Evolutionary conservation across 202 grass and related monocot species (phyloP), one percentile per base, ranked within the genome.

Genomic region (Carex sylvatica): DNA sequence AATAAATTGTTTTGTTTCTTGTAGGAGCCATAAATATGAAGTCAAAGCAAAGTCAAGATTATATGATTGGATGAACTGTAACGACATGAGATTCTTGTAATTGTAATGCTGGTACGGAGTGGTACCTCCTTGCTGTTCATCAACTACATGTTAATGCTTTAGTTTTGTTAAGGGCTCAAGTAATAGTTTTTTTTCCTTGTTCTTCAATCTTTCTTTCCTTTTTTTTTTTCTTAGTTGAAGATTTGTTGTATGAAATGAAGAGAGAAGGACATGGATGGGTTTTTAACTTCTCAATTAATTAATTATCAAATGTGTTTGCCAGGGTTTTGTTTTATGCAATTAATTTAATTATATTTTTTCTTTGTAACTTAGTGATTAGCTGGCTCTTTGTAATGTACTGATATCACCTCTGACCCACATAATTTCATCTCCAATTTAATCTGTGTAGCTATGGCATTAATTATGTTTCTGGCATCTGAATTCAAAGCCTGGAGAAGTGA

Each of bases 241-340:
- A 70, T 73, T 62, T 49, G 36, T 23, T 71, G 84, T 55, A 71
- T 78, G 28, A 54, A 78, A 36, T 60, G 26, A 78, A 77, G 74
- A 77, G 70, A 22, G 26, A 55, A 35, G 74, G 18, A 31, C 51
- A 78, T 35, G 74, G 74, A 78, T 78, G 28, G 30, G 53, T 78
- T 60, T 78, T 78, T 38, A 78, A 78, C 53, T 40, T 59, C 46
- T 49, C 11, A 49, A 9, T 69, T 59, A 33, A 70, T 70, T 65
- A 33, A 70, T 70, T 65, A 38, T 70, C 6, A 54, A 56, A 65
- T 47, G 56, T 18, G 52, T 85, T 66, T 85, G 71, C 70, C 54
- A 85, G 83, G 83, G 33, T 80, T 87, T 87, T 62, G 79, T 84
- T 83, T 58, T 30, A 61, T 71, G 63, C 51, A 74, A 70, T 62